These are phyloP conservation scores for Fonsecaea pedrosoi DNA, from an alignment of 2,329 filamentous ascomycete genomes.

Conservation along the genomic window DNA sequence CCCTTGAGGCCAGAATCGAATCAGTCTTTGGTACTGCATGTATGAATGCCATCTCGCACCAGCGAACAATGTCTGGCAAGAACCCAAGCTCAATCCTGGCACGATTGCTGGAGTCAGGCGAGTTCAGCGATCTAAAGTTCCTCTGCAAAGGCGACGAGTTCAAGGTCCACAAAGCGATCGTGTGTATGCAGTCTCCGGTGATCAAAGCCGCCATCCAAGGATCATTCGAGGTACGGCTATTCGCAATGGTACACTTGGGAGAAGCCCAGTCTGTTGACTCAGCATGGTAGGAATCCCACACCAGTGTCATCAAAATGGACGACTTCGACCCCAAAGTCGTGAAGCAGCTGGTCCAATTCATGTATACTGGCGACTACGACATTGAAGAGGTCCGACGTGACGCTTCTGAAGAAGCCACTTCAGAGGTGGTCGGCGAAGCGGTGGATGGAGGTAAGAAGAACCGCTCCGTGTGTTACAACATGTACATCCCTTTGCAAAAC, in stretches of 20 bases:
- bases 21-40: neutral
- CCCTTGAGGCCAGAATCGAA: too few species aligned
- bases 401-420: neutral
- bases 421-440: neutral
- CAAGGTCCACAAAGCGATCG: constrained; percentile 9
- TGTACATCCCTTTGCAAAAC: neutral
- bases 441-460: neutral
- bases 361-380: neutral
- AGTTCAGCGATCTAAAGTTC: constrained; percentile 7
- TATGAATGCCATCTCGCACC: neutral
- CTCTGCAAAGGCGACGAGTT: constrained; percentile 6
- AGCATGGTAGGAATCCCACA: neutral
- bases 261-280: neutral
- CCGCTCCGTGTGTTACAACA: neutral
- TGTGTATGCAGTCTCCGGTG: constrained; percentile 1
- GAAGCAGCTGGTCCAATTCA: neutral
- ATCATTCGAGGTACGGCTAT: neutral
- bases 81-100: neutral
- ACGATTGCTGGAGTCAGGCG: neutral
- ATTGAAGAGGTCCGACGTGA: neutral
- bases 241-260: too few species aligned
- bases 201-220: neutral
- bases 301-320: neutral
- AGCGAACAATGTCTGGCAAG: neutral
- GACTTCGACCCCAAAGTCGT: neutral